Evolutionary conservation across 306 rosid genomes (phyloP).

Genomic region (Carpinus fangiana): DNA sequence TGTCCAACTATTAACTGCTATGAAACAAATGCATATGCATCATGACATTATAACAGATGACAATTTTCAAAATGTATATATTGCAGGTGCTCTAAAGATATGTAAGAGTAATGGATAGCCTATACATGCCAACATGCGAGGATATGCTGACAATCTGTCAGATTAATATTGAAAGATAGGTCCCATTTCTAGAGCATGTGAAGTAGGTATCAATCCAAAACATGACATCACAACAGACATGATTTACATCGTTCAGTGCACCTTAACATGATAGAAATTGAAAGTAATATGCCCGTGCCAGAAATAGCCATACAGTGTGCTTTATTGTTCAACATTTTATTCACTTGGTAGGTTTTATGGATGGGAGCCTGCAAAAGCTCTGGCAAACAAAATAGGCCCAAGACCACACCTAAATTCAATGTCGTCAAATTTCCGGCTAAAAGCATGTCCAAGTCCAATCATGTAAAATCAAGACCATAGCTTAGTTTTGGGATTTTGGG

Average conservation of each 20-base stretch:
- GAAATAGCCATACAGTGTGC: no score
- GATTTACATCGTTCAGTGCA: background rate
- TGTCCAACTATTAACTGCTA: slow-evolving; percentile 17
- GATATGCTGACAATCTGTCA: background rate
- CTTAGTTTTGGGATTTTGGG: background rate
- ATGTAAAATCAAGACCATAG: no score
- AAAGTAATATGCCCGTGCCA: background rate
- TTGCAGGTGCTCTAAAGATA: background rate
- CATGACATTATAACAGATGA: background rate
- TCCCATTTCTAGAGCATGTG: background rate
- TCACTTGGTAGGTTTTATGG: no score
- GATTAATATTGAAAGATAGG: background rate
- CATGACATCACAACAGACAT: background rate
- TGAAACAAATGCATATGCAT: background rate
- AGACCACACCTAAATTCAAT: no score
- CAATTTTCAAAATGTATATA: background rate
- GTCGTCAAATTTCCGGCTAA: no score
- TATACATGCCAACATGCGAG: background rate
- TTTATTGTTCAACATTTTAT: no score
- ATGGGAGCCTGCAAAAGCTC: no score
- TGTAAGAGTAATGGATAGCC: background rate
- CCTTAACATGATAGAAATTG: background rate
- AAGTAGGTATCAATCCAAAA: background rate
- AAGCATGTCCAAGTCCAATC: no score
- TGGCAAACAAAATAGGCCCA: no score